Base-by-base conservation (phyloP, 257 asterid genomes). In the Fraxinus anomala region DNA sequence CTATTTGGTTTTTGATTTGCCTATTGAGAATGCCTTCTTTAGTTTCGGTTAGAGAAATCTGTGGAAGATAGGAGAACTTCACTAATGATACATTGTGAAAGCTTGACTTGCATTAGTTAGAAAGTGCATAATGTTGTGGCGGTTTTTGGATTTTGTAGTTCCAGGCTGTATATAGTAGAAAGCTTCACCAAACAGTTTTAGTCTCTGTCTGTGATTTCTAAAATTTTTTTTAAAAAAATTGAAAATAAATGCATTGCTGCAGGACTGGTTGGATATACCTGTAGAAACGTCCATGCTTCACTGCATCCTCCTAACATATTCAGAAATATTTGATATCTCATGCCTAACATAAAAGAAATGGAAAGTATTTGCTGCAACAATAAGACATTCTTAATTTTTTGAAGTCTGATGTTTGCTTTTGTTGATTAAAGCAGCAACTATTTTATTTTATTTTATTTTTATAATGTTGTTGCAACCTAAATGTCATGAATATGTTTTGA, bases 401-500 rank as follows among this genome's bases (percentile, higher is more conserved):
- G 33, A 63, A 24, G 34, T 24, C 28, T 63, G 19, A 24, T 24
- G 36, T 63, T 63, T 63, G 17, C 33, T 63, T 42, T 63, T 63
- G 16, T 63, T 24, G 1, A 3, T 63, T 63, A 11, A 63, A 63
- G 7, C 17, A 24, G 33, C 36, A 24, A 37, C 33, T 31, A 31
- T 1, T 59, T 63, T 63, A 39, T 39, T 21, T 21, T 21, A 11
- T 37, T 42, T 19, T 59, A 44, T 34, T 63, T 76, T 80, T 61
- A 10, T 11, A 1, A 26, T 36, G 68, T 54, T 63, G 36, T 69
- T 63, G 33, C 54, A 54, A 77, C 79, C 71, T 21, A 63, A 77
- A 36, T 1, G 42, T 81, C 17, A 51, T 36, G 21, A 78, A 47
- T 73, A 54, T 81, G 73, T 54, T 80, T 40, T 83, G 87, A 74